Conservation (phyloP, 2,329 filamentous ascomycete species). For the Ophiostoma triangulosporum region DNA sequence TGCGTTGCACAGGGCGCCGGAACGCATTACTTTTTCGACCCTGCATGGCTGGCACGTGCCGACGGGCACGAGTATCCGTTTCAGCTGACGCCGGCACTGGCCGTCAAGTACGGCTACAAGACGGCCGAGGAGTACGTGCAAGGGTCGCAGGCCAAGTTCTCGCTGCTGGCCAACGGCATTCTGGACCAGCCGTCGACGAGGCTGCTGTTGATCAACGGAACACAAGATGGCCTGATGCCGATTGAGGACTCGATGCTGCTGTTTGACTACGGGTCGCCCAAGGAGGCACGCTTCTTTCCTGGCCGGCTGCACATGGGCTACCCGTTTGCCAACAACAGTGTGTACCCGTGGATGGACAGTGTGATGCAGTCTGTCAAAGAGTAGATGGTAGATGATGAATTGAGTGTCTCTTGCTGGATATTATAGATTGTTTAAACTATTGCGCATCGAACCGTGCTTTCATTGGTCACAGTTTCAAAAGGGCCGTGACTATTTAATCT, state of each 20-base stretch:
- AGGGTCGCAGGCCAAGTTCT: slow-evolving; percentile 46
- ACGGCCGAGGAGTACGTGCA: slow-evolving; percentile 41
- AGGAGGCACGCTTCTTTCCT: slow-evolving; percentile 51
- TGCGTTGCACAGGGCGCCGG: slow-evolving; percentile 50
- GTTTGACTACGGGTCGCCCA: slow-evolving; percentile 50
- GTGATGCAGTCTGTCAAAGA: slow-evolving; percentile 27
- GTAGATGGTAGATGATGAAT: not conserved
- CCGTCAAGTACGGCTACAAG: slow-evolving; percentile 48
- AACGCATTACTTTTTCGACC: slow-evolving; percentile 46
- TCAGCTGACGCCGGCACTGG: slow-evolving; percentile 38
- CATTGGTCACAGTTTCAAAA: no score
- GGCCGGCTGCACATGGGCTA: slow-evolving; percentile 55
- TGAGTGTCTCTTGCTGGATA: no score
- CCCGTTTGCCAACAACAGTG: slow-evolving; percentile 40
- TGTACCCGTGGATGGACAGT: slow-evolving; percentile 49
- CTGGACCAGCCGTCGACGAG: slow-evolving; percentile 41
- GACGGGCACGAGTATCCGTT: slow-evolving; percentile 58
- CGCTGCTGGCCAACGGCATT: slow-evolving; percentile 45
- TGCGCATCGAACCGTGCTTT: no score
- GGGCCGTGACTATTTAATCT: no score
- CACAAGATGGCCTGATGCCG: slow-evolving; percentile 50
- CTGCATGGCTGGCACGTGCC: slow-evolving; percentile 45
- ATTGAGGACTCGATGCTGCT: slow-evolving; percentile 54
- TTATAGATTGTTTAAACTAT: no score
- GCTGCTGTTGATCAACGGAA: slow-evolving; percentile 49